Percentiles rank a stretch among this genome's conserved stretches.
Conservation (phyloP, 495 filamentous ascomycete species). For the Umbilicaria muhlenbergii region DNA sequence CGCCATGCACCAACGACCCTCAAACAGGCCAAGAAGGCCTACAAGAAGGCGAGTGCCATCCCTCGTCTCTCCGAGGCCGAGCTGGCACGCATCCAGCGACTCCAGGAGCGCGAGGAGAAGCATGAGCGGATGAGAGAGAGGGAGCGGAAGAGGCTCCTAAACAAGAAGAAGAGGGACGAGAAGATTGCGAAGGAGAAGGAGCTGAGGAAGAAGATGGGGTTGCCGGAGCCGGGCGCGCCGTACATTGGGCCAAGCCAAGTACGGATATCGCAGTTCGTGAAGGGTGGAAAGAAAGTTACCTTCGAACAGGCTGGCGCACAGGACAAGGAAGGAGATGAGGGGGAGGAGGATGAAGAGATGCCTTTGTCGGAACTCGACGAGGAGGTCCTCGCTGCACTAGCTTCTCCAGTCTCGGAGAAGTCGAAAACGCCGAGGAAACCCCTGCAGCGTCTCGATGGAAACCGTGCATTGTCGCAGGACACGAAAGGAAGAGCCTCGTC, state of each 20-base stretch:
- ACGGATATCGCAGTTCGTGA: too few species aligned
- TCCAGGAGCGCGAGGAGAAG: constrained; percentile 7
- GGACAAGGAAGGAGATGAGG: background rate
- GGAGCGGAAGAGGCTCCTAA: constrained; percentile 9
- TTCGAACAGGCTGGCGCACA: too few species aligned
- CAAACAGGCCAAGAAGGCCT: constrained; percentile 12
- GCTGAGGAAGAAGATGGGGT: constrained; percentile 8
- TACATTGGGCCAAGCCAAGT: constrained; percentile 8
- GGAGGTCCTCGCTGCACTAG: background rate
- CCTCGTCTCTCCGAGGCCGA: constrained; percentile 7
- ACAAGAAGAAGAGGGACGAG: constrained; percentile 12
- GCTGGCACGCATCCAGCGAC: constrained; percentile 6
- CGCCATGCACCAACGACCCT: constrained; percentile 10
- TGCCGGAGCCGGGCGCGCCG: constrained; percentile 1
- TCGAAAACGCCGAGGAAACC: too few species aligned
- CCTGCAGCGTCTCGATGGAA: too few species aligned
- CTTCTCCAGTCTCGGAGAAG: too few species aligned
- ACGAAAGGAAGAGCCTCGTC: too few species aligned
- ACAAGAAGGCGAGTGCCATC: constrained; percentile 9
- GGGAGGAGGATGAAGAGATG: background rate
- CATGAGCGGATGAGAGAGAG: constrained; percentile 10
- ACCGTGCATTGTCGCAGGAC: too few species aligned
- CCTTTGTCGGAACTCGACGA: background rate
- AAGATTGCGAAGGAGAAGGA: constrained; percentile 13
- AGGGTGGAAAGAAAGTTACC: too few species aligned